Conservation (phyloP, 73 alveolate genomes). For the Paramecium caudatum region DNA sequence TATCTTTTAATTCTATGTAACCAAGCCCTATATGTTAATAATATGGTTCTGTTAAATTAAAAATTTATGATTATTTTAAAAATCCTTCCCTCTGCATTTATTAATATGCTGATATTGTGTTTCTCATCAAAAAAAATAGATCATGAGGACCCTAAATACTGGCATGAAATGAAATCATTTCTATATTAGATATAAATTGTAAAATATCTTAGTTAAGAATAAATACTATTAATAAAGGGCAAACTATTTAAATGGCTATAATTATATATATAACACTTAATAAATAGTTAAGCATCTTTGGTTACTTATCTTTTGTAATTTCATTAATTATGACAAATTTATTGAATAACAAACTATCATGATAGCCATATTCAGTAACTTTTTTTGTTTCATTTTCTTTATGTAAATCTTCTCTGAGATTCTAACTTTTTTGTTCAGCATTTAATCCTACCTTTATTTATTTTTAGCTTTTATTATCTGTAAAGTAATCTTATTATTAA, state of each 20-base stretch:
- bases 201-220: neutral
- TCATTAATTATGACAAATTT: neutral
- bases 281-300: neutral
- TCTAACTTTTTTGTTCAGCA: neutral
- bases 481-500: neutral
- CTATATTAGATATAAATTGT: slow-evolving; percentile 7
- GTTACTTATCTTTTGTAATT: slow-evolving; percentile 5
- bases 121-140: slow-evolving; percentile 13
- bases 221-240: neutral
- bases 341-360: neutral
- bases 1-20: slow-evolving; percentile 19
- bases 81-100: slow-evolving; percentile 42
- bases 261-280: neutral
- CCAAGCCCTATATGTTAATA: slow-evolving; percentile 31
- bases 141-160: slow-evolving; percentile 55
- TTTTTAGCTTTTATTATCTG: neutral
- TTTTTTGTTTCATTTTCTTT: neutral
- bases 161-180: slow-evolving; percentile 38
- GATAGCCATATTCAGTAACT: neutral
- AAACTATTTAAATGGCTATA: neutral
- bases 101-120: slow-evolving; percentile 55
- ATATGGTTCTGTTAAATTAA: neutral
- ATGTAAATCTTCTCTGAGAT: neutral
- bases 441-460: neutral
- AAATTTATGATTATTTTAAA: neutral